Evolutionary conservation across 2,329 filamentous ascomycete genomes (phyloP).

Genomic region (Fusarium verrucosum): DNA sequence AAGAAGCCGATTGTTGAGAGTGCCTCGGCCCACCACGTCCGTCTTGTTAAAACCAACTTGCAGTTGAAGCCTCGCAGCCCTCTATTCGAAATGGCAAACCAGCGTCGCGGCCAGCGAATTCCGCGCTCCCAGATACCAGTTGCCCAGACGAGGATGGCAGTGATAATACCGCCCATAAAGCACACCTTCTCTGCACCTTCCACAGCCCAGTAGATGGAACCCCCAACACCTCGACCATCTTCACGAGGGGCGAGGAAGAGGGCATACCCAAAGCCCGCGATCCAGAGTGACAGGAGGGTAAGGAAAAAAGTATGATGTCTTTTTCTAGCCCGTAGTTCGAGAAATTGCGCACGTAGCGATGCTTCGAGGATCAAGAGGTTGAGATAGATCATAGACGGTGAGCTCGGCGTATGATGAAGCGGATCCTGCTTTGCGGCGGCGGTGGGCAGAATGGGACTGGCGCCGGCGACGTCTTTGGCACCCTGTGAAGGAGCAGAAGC

Average conservation of each 20-base stretch:
- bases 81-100: constrained; percentile 88
- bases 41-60: constrained; percentile 89
- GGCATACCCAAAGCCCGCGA: constrained; percentile 84
- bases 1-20: constrained; percentile 78
- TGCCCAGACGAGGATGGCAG: constrained; percentile 86
- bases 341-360: constrained; percentile 90
- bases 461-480: constrained; percentile 52
- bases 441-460: constrained; percentile 56
- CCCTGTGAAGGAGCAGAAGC: constrained; percentile 72
- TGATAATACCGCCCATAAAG: constrained; percentile 89
- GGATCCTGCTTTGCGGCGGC: constrained; percentile 67
- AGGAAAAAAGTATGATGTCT: constrained; percentile 95
- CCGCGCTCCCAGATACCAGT: constrained; percentile 97
- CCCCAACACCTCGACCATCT: constrained; percentile 89
- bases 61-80: constrained; percentile 93
- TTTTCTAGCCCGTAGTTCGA: constrained; percentile 85
- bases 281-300: constrained; percentile 81
- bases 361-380: constrained; percentile 97
- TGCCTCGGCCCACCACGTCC: constrained; percentile 82
- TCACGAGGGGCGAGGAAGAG: constrained; percentile 96
- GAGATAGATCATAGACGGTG: constrained; percentile 95
- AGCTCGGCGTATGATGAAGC: constrained; percentile 83
- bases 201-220: constrained; percentile 95
- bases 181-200: constrained; percentile 91
- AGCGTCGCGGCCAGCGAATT: constrained; percentile 90